phyloP scores from a whole-genome alignment of 331 rosid species.

The Acacia concinna region DNA sequence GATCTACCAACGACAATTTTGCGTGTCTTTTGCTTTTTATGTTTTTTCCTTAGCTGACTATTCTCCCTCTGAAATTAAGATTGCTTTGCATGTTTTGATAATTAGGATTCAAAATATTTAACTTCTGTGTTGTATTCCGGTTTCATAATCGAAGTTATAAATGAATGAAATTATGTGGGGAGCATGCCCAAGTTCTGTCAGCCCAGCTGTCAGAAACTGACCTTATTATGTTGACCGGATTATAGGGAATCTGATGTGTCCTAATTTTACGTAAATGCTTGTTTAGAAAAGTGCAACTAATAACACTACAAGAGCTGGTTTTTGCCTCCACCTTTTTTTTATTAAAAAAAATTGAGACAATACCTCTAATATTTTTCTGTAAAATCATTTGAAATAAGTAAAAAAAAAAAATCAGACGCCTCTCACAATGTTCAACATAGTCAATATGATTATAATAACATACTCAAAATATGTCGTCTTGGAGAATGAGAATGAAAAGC shows the following conservation, averaged over 20 bases:
- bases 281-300: no score
- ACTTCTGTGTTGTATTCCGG: not conserved
- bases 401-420: no score
- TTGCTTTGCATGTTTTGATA: not conserved
- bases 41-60: not conserved
- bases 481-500: not conserved
- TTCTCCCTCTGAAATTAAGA: not conserved
- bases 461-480: not conserved
- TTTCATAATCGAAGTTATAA: not conserved
- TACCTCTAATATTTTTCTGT: no score
- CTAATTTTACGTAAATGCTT: not conserved
- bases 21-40: not conserved
- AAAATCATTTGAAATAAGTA: no score
- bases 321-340: no score
- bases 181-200: not conserved
- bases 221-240: not conserved
- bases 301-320: not conserved
- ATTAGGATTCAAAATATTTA: not conserved
- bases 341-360: no score
- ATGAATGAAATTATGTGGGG: not conserved
- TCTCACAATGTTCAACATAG: not conserved
- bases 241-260: not conserved
- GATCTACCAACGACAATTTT: constrained; percentile 17
- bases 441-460: not conserved
- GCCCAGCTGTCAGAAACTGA: not conserved